Conservation (phyloP, 1,284 basidiomycete species). For the Megacollybia platyphylla region DNA sequence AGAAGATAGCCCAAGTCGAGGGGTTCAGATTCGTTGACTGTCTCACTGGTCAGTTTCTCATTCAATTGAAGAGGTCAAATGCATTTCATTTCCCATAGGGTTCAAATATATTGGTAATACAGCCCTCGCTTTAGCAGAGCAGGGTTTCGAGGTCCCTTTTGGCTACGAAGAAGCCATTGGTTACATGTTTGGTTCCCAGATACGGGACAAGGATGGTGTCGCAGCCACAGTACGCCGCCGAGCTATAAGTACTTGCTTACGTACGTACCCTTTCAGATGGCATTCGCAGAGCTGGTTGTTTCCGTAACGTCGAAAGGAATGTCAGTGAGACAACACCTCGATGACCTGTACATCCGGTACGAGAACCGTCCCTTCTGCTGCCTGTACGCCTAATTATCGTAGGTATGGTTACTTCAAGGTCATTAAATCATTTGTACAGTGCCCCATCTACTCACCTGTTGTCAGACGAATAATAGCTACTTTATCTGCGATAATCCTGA, state of each 20-base stretch:
- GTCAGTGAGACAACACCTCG: slow-evolving; percentile 43
- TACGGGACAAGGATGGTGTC: slow-evolving; percentile 80
- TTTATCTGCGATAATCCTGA: slow-evolving; percentile 58
- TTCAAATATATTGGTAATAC: slow-evolving; percentile 83
- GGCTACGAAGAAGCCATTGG: slow-evolving; percentile 86
- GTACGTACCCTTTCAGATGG: slow-evolving; percentile 23
- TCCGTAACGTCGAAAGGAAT: slow-evolving; percentile 35
- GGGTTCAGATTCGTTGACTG: slow-evolving; percentile 78
- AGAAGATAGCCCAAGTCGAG: slow-evolving; percentile 58
- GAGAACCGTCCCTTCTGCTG: slow-evolving; percentile 1
- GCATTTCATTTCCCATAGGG: slow-evolving; percentile 24
- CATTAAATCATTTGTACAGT: slow-evolving; percentile 13
- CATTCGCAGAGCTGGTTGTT: slow-evolving; percentile 56
- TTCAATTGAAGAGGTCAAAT: background rate
- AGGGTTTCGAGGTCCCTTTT: slow-evolving; percentile 67
- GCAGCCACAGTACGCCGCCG: slow-evolving; percentile 45
- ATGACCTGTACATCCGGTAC: slow-evolving; percentile 55
- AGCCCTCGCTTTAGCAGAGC: slow-evolving; percentile 45
- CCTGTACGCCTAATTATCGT: background rate
- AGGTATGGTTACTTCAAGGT: slow-evolving; percentile 49
- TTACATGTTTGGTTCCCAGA: slow-evolving; percentile 67
- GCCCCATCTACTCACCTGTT: background rate
- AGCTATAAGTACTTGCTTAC: background rate
- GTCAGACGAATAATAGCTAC: slow-evolving; percentile 71
- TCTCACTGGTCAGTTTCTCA: slow-evolving; percentile 49